Evolutionary conservation across 257 asterid species (phyloP).

Genomic region (Avicennia marina): DNA sequence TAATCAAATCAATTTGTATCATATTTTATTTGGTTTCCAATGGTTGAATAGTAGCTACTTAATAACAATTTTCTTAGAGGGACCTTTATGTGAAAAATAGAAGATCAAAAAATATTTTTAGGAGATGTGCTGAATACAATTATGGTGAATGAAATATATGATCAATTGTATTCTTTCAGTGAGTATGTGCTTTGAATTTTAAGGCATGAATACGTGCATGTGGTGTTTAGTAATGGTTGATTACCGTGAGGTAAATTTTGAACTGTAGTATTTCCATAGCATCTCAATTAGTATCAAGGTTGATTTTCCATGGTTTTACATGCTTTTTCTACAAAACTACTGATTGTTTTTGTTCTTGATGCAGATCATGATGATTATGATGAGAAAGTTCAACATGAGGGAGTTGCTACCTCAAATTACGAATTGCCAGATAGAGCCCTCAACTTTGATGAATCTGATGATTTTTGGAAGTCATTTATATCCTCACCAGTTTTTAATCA

Average conservation of each 20-base stretch:
- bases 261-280: background rate
- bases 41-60: too few species aligned
- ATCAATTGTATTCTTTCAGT: too few species aligned
- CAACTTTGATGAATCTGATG: constrained; percentile 35
- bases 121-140: too few species aligned
- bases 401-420: constrained; percentile 32
- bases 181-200: too few species aligned
- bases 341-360: constrained; percentile 14
- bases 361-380: constrained; percentile 42
- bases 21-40: too few species aligned
- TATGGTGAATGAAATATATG: too few species aligned
- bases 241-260: background rate
- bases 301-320: background rate
- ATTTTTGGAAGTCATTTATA: constrained; percentile 45
- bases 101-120: too few species aligned
- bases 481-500: constrained; percentile 28
- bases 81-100: too few species aligned
- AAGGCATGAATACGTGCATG: too few species aligned
- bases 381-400: constrained; percentile 35
- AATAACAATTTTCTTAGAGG: too few species aligned
- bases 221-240: too few species aligned
- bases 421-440: constrained; percentile 23
- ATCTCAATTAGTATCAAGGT: background rate
- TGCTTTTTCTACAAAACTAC: background rate
- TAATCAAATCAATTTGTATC: too few species aligned